Percentiles rank a stretch among this genome's conserved stretches.
Conservation (phyloP, 495 filamentous ascomycete species). For the Penicillium herquei region DNA sequence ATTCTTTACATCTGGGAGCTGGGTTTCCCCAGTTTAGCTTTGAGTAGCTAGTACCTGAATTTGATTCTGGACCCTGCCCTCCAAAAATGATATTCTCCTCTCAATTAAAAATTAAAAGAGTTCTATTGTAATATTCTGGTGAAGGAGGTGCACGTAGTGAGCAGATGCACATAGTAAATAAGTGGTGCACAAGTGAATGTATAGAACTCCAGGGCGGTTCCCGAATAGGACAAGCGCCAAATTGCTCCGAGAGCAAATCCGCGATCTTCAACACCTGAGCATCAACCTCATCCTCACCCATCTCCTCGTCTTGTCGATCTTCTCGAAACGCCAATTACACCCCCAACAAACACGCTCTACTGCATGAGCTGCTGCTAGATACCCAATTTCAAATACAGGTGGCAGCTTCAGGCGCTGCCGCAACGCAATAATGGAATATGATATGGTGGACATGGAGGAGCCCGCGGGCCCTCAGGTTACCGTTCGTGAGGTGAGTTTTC, state of each 20-base stretch:
- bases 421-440: slow-evolving; percentile 60
- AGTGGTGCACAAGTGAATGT: not conserved
- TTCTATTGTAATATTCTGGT: too few relatives aligned
- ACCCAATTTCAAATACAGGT: slow-evolving; percentile 12
- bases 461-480: slow-evolving; percentile 65
- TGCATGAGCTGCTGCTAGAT: slow-evolving; percentile 8
- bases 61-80: slow-evolving; percentile 13
- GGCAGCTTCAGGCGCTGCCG: slow-evolving; percentile 29
- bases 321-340: not conserved
- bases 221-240: slow-evolving; percentile 40
- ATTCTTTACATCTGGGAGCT: too few relatives aligned
- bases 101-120: not conserved
- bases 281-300: slow-evolving; percentile 6
- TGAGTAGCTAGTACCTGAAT: slow-evolving; percentile 9
- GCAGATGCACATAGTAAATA: too few relatives aligned
- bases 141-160: too few relatives aligned
- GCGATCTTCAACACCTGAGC: slow-evolving; percentile 13
- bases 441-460: slow-evolving; percentile 58
- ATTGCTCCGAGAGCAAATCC: slow-evolving; percentile 27
- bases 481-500: slow-evolving; percentile 59
- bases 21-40: not conserved
- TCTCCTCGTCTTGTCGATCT: not conserved
- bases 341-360: not conserved
- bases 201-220: slow-evolving; percentile 8
- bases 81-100: not conserved